phyloP scores from a whole-genome alignment of 192 early-diverging fungal species.

The Mortierella alpina region DNA sequence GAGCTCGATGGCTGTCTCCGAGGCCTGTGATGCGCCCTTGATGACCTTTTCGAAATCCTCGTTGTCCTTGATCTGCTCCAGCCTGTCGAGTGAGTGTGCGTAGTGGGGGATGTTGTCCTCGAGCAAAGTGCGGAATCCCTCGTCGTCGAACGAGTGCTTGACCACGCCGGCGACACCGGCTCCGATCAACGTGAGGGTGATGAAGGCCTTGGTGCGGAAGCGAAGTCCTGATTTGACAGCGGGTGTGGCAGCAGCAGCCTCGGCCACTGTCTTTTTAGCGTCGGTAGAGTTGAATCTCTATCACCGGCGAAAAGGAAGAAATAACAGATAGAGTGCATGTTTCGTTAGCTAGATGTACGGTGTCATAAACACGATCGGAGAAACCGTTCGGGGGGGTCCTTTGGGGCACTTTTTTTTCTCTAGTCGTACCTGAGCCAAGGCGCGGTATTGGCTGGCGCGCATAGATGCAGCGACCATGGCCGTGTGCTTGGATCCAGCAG shows the following conservation, averaged over 20 bases:
- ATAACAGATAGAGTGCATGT: neutral
- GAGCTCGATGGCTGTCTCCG: slow-evolving; percentile 35
- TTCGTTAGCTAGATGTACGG: neutral
- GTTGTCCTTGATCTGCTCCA: slow-evolving; percentile 52
- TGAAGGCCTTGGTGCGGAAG: slow-evolving; percentile 45
- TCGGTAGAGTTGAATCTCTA: slow-evolving; percentile 52
- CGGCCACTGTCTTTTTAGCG: slow-evolving; percentile 34
- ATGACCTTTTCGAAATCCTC: slow-evolving; percentile 37
- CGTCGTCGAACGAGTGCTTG: slow-evolving; percentile 51
- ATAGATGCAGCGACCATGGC: slow-evolving; percentile 26
- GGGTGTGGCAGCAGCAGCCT: slow-evolving; percentile 24
- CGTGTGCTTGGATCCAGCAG: slow-evolving; percentile 39
- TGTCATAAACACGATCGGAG: neutral
- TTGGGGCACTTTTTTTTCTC: neutral
- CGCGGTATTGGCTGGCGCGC: slow-evolving; percentile 50
- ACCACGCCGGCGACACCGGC: slow-evolving; percentile 45
- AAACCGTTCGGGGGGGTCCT: neutral
- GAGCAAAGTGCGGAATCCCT: slow-evolving; percentile 27
- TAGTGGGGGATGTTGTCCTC: slow-evolving; percentile 50
- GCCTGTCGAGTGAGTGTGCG: slow-evolving; percentile 41
- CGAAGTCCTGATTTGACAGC: slow-evolving; percentile 38
- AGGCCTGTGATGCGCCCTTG: slow-evolving; percentile 5
- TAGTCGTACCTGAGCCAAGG: slow-evolving; percentile 36
- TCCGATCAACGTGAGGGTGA: slow-evolving; percentile 46
- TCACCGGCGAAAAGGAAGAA: neutral